phyloP scores from a whole-genome alignment of 2,329 filamentous ascomycete species.

The Biscogniauxia sp. region DNA sequence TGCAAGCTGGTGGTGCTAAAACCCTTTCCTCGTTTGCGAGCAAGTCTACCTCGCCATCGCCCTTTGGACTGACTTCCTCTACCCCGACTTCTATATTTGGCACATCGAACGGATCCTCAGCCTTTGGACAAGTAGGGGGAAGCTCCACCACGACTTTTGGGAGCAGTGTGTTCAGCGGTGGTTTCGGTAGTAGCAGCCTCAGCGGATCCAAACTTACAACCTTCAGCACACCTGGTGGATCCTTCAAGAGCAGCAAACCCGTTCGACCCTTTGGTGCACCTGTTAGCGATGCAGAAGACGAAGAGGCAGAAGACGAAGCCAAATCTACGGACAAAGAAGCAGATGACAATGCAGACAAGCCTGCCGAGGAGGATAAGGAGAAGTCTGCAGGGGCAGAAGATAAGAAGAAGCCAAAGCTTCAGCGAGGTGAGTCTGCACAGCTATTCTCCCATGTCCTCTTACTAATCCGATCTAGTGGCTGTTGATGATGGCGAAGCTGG shows the following conservation, averaged over 20 bases:
- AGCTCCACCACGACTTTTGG: conserved; percentile 32
- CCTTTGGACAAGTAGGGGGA: conserved; percentile 29
- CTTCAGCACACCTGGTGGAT: conserved; percentile 65
- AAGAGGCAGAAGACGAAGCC: conserved; percentile 39
- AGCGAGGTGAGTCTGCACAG: conserved; percentile 60
- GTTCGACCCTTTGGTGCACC: conserved; percentile 76
- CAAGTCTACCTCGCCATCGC: conserved; percentile 40
- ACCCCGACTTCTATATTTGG: conserved; percentile 52
- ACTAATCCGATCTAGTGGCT: conserved; percentile 45
- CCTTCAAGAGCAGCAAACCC: conserved; percentile 57
- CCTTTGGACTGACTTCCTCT: conserved; percentile 36
- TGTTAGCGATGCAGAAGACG: conserved; percentile 53
- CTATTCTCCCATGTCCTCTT: conserved; percentile 26
- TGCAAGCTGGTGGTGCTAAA: conserved; percentile 26
- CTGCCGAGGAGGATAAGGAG: conserved; percentile 44
- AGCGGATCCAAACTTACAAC: conserved; percentile 54
- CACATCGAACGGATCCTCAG: conserved; percentile 28
- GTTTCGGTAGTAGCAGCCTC: conserved; percentile 39
- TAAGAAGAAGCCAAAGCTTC: conserved; percentile 63
- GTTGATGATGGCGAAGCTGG: conserved; percentile 86
- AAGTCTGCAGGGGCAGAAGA: conserved; percentile 35
- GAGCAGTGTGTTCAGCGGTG: conserved; percentile 48
- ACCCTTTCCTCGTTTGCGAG: conserved; percentile 44
- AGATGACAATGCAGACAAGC: conserved; percentile 30
- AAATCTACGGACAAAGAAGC: conserved; percentile 38